Evolutionary conservation across 306 rosid genomes (phyloP), one percentile per base, ranked within the genome.

Genomic region (Vigna reflexopilosa): DNA sequence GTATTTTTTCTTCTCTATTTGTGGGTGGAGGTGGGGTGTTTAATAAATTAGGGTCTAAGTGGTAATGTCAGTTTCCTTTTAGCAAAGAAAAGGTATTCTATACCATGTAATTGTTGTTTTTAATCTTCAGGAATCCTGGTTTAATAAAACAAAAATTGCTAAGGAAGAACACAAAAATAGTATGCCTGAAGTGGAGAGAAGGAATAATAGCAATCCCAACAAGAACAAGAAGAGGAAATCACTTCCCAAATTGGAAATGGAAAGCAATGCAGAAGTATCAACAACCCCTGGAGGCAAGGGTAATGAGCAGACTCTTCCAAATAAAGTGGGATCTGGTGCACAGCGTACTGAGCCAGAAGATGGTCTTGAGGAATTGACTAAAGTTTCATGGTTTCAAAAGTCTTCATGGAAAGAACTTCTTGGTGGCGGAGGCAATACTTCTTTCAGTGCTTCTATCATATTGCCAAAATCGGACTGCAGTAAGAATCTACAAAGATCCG

Each of bases 371-470:
- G 80, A 77, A 49, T 75, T 84, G 5, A 49, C 68, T 26, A 69
- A 79, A 68, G 88, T 81, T 76, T 90, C 88, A 40, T 85, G 96
- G 90, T 83, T 88, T 62, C 96, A 89, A 81, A 93, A 91, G 80
- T 86, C 93, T 66, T 91, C 96, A 30, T 93, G 97, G 97, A 91
- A 45, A 80, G 40, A 89, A 83, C 97, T 91, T 84, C 79, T 93
- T 65, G 75, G 82, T 79, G 85, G 82, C 19, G 83, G 80, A 76
- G 79, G 79, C 64, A 79, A 54, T 45, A 71, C 74, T 82, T 19
- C 90, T 48, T 93, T 91, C 78, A 86, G 77, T 58, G 65, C 92
- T 30, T 84, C 93, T 38, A 74, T 80, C 54, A 79, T 86, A 73
- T 67, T 83, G 61, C 83, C 88, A 24, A 82, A 79, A 45, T 52